Percentiles rank a stretch among this genome's conserved stretches.
Evolutionary conservation across 2,329 filamentous ascomycete species (phyloP).

Genomic region (Calonectria multiphialidica): DNA sequence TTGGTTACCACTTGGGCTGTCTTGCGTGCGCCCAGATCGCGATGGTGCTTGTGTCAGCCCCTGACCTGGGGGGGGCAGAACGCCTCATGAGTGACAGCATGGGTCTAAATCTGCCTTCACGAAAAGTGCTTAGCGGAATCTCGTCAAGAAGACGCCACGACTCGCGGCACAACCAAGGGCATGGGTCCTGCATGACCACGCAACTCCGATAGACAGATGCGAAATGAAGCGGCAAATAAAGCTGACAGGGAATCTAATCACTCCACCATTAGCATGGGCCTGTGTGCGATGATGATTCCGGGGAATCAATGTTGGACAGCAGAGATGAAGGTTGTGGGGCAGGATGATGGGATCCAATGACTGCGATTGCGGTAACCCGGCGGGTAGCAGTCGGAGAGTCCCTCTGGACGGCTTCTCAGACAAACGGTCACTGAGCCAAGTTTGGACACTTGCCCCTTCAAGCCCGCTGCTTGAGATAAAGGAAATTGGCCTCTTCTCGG

Average conservation of each 20-base stretch:
- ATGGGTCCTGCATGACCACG: slow-evolving; percentile 6
- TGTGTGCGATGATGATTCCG: not conserved
- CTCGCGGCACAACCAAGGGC: not conserved
- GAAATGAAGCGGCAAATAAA: slow-evolving; percentile 24
- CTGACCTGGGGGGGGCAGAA: slow-evolving; percentile 2
- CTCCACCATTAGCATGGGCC: slow-evolving; percentile 15
- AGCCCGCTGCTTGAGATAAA: not conserved
- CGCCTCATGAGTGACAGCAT: not conserved
- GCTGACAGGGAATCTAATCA: slow-evolving; percentile 16
- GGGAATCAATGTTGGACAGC: slow-evolving; percentile 5
- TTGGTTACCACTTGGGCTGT: not conserved
- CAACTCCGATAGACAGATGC: slow-evolving; percentile 11
- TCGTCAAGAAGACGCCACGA: slow-evolving; percentile 6
- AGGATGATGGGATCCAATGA: not conserved
- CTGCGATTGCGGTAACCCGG: not conserved
- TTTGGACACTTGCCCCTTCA: slow-evolving; percentile 10
- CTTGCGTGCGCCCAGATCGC: not conserved
- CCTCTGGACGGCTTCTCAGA: slow-evolving; percentile 11
- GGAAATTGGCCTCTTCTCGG: slow-evolving; percentile 12
- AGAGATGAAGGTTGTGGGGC: slow-evolving; percentile 21
- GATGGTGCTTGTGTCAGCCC: slow-evolving; percentile 4
- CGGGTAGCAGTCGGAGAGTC: not conserved
- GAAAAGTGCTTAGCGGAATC: slow-evolving; percentile 18
- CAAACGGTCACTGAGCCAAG: slow-evolving; percentile 5
- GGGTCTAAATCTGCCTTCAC: slow-evolving; percentile 5